Evolutionary conservation across 345 rosid genomes (phyloP).

Genomic region (Eucalyptus tenuipes): DNA sequence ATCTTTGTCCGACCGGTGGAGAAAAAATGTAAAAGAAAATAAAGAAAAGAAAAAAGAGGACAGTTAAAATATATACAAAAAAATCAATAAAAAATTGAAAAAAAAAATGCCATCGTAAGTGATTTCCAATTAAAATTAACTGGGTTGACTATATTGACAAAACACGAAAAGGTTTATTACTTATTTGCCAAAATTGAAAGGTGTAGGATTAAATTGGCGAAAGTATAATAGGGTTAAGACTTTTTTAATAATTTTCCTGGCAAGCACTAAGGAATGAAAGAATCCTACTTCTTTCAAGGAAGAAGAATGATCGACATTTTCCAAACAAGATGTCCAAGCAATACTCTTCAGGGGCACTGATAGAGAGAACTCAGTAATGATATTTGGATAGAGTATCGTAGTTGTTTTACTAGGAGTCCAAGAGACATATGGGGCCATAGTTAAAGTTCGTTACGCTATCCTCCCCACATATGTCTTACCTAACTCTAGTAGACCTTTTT

Average conservation of each 20-base stretch:
- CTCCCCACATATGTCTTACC: not conserved
- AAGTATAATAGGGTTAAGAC: fast-evolving
- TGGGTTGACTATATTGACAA: fast-evolving
- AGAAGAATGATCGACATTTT: not conserved
- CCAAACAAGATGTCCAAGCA: not conserved
- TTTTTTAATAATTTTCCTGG: not conserved
- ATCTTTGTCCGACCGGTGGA: not conserved
- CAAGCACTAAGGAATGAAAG: not conserved
- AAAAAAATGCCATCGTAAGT: too few relatives aligned
- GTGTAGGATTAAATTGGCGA: too few relatives aligned
- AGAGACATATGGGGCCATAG: not conserved
- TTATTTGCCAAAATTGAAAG: too few relatives aligned
- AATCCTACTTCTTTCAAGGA: not conserved
- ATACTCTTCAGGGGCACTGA: not conserved
- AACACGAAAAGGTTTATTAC: fast-evolving
- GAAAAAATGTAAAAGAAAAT: not conserved
- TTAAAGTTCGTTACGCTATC: not conserved
- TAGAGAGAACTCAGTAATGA: not conserved
- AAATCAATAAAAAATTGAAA: too few relatives aligned
- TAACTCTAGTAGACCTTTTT: not conserved
- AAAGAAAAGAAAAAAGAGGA: not conserved
- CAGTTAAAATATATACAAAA: too few relatives aligned
- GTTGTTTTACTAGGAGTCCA: not conserved
- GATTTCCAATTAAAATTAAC: too few relatives aligned
- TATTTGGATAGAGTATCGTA: not conserved